Evolutionary conservation across 768 basidiomycete genomes (phyloP).

Genomic region (Arthromyces matolae): DNA sequence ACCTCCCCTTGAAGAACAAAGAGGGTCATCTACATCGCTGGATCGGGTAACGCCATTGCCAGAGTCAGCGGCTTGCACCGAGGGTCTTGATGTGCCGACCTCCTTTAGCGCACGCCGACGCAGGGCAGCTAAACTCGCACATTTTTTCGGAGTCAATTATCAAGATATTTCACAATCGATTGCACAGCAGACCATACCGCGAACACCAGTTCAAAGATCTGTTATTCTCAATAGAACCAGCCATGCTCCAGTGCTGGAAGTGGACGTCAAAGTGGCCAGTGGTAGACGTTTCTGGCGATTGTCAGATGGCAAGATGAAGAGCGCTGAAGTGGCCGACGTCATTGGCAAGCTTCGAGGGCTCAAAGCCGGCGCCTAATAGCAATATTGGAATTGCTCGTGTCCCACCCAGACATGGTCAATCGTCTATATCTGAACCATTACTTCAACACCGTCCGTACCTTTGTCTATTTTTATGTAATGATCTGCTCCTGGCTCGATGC

Average conservation of each 20-base stretch:
- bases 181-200: conserved; percentile 4
- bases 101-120: conserved; percentile 24
- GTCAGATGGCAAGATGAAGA: conserved; percentile 28
- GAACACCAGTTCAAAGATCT: background rate
- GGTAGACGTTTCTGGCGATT: conserved; percentile 40
- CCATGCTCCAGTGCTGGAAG: conserved; percentile 17
- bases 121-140: conserved; percentile 51
- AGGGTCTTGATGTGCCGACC: background rate
- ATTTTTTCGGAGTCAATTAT: conserved; percentile 54
- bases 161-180: conserved; percentile 37
- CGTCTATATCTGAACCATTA: no score
- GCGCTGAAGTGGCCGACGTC: conserved; percentile 38
- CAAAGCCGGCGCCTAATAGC: conserved; percentile 27
- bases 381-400: no score
- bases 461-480: conserved; percentile 15
- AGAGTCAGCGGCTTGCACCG: background rate
- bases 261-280: conserved; percentile 39
- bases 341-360: conserved; percentile 42
- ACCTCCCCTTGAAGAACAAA: background rate
- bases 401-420: no score
- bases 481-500: background rate
- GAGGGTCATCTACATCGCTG: background rate
- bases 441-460: no score
- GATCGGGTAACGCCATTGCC: background rate
- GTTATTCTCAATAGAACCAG: background rate